These are phyloP conservation scores for Otatea glauca DNA, from an alignment of 176 grass and related monocot genomes.

Conservation along the genomic window DNA sequence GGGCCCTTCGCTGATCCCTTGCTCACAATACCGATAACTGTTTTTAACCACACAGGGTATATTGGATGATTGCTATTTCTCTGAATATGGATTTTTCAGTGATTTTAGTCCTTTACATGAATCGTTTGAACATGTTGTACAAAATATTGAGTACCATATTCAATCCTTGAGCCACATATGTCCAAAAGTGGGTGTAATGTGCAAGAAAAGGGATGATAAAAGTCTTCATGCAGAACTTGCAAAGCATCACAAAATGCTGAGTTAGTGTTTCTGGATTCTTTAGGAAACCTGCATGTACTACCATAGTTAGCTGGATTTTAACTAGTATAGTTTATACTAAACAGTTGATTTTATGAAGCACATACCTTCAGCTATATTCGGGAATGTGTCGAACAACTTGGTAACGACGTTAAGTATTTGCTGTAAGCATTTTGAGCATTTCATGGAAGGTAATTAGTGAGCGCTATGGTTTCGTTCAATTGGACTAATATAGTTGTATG, in stretches of 20 bases:
- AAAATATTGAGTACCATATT: constrained; percentile 42
- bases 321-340: constrained; percentile 23
- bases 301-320: constrained; percentile 36
- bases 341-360: constrained; percentile 23
- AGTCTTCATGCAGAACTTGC: constrained; percentile 53
- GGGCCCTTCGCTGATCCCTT: not conserved
- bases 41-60: not conserved
- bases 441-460: constrained; percentile 31
- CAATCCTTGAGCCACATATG: constrained; percentile 46
- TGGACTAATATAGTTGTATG: constrained; percentile 26
- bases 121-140: constrained; percentile 48
- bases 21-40: not conserved
- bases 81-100: constrained; percentile 14
- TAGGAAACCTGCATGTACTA: constrained; percentile 69
- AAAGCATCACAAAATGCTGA: constrained; percentile 49
- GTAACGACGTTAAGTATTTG: constrained; percentile 59
- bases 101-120: constrained; percentile 48
- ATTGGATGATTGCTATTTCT: constrained; percentile 21
- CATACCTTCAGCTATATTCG: constrained; percentile 64
- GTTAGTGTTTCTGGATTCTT: constrained; percentile 53
- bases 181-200: constrained; percentile 62
- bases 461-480: constrained; percentile 29
- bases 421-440: constrained; percentile 63
- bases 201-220: constrained; percentile 60
- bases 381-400: constrained; percentile 63